Conservation (phyloP, 2,329 filamentous ascomycete genomes). For the Colletotrichum gloeosporioides region DNA sequence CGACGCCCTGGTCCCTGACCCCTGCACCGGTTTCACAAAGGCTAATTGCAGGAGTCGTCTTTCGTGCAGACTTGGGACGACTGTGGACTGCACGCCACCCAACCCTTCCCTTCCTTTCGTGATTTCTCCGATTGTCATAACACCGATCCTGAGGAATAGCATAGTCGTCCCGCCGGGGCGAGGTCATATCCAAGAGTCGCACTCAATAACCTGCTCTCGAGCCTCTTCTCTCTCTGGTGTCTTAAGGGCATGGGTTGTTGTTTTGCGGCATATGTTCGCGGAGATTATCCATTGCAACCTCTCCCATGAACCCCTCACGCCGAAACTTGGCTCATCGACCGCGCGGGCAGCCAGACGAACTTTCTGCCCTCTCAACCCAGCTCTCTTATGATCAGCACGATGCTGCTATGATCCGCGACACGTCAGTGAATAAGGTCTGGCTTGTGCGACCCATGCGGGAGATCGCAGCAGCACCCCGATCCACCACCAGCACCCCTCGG, state of each 20-base stretch:
- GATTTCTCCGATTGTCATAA: neutral
- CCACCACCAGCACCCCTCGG: neutral
- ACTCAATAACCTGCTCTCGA: neutral
- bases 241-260: neutral
- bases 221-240: neutral
- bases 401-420: constrained; percentile 6
- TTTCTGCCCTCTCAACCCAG: neutral
- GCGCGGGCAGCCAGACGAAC: neutral
- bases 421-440: constrained; percentile 20
- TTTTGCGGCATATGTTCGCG: neutral
- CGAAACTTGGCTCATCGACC: neutral
- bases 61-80: constrained; percentile 16
- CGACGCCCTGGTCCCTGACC: neutral
- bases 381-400: neutral
- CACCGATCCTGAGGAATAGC: neutral
- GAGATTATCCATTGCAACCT: neutral
- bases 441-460: constrained; percentile 20
- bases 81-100: neutral
- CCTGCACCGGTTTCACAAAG: constrained; percentile 12
- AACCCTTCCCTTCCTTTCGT: neutral
- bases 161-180: neutral
- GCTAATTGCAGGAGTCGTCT: constrained; percentile 18
- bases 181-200: neutral
- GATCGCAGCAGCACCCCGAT: neutral
- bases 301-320: neutral